phyloP scores from a whole-genome alignment of 768 basidiomycete species.

The Panus rudis region DNA sequence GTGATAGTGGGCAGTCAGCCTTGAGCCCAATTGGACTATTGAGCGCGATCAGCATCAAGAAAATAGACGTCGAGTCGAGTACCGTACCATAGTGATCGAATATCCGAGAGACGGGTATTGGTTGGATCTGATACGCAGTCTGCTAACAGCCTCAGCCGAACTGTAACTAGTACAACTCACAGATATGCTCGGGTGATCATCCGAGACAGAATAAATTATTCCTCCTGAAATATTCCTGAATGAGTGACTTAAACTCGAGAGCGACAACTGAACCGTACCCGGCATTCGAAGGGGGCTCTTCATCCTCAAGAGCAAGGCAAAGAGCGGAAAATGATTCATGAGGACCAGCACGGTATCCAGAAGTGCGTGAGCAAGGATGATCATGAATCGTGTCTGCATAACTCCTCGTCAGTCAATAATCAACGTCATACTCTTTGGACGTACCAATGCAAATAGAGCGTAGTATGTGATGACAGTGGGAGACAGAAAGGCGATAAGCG shows the following conservation, averaged over 20 bases:
- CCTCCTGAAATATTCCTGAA: neutral
- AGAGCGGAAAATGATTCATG: conserved; percentile 90
- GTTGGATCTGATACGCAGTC: neutral
- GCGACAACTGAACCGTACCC: conserved; percentile 39
- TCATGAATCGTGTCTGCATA: conserved; percentile 42
- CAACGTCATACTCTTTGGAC: conserved; percentile 21
- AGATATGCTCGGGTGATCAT: no score
- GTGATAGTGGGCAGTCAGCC: neutral
- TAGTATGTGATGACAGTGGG: conserved; percentile 89
- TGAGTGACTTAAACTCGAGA: no score
- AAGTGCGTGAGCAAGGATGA: conserved; percentile 52
- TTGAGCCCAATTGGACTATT: neutral
- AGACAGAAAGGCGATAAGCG: conserved; percentile 70
- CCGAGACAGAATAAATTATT: no score
- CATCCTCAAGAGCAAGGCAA: conserved; percentile 72
- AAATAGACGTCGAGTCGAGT: neutral
- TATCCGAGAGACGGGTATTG: neutral
- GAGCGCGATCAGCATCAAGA: neutral
- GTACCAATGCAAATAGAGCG: conserved; percentile 66
- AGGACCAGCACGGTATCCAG: conserved; percentile 66
- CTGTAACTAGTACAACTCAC: no score
- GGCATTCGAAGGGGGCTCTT: conserved; percentile 84
- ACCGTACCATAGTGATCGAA: conserved; percentile 1
- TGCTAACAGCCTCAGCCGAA: no score
- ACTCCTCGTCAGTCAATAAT: neutral